phyloP scores from a whole-genome alignment of 2,329 filamentous ascomycete species.

The Dothidotthia symphoricarpi region DNA sequence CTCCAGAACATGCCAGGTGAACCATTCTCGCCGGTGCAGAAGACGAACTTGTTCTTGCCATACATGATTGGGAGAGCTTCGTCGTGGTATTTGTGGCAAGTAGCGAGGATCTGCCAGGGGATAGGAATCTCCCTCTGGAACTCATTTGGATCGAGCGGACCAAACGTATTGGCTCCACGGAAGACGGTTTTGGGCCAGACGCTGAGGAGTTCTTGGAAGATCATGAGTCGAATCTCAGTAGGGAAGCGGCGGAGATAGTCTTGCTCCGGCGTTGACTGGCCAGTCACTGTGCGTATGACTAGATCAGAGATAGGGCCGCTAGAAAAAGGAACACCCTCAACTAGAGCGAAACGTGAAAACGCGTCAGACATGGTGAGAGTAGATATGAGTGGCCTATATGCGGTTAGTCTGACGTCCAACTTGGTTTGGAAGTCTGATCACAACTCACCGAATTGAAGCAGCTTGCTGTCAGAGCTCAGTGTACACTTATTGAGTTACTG shows the following conservation, averaged over 20 bases:
- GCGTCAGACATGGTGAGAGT: not conserved
- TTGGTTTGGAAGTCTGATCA: no score
- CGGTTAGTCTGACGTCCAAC: no score
- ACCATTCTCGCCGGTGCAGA: slow-evolving; percentile 15
- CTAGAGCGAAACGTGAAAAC: not conserved
- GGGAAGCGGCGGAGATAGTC: slow-evolving; percentile 7
- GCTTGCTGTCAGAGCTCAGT: no score
- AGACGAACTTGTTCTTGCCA: slow-evolving; percentile 14
- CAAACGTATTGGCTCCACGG: slow-evolving; percentile 12
- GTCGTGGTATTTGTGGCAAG: slow-evolving; percentile 17
- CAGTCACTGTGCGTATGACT: not conserved
- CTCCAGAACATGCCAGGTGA: slow-evolving; percentile 13
- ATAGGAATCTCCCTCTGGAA: slow-evolving; percentile 7
- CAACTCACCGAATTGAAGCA: no score
- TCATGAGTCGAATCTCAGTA: slow-evolving; percentile 19
- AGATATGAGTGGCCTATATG: no score
- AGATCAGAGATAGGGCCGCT: not conserved
- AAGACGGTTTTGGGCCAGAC: slow-evolving; percentile 9
- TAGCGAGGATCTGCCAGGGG: slow-evolving; percentile 19
- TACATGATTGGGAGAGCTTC: slow-evolving; percentile 19
- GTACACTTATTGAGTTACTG: no score
- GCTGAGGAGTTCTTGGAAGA: slow-evolving; percentile 17
- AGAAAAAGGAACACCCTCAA: not conserved
- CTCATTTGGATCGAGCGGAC: slow-evolving; percentile 10
- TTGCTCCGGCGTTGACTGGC: not conserved